Base-by-base conservation (phyloP, 1,284 basidiomycete species). In the Agaricales sp. region DNA sequence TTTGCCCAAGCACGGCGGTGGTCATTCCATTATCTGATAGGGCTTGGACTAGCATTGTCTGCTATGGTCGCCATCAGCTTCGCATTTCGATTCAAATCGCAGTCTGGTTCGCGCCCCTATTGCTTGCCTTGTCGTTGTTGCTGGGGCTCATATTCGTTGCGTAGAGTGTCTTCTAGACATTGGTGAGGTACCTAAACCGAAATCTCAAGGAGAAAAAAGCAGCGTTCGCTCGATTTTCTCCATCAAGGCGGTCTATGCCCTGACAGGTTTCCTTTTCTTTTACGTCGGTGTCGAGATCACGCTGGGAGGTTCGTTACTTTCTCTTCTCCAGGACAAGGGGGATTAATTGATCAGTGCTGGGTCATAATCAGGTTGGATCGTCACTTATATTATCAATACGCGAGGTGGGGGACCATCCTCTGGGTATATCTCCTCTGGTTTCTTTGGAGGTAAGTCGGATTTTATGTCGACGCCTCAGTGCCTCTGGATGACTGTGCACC, bases 211-310 rank as follows among this genome's bases (percentile, higher is more conserved):
- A 25, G 61, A 67, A 43, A 62, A 68, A 3, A 75, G 67, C 55
- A 70, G 71, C 24, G 77, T 80, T 64, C 66, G 66, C 22, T 74
- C 80, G 55, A 80, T 84, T 35, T 53, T 84, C 50, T 59, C 8
- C n/a, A 64, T 72, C 23, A 70, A 66, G 46, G 66, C 70, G 3
- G 77, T 84, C 0, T 78, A 83, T 55, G 61, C 75, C 23, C 62
- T 84, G 13, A 77, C 81, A 0, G 63, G 80, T 48, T 86, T 80
- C 58, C 68, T 76, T 20, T 64, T 82, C n/a, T 72, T 84, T 11
- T 84, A 84, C 57, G 79, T 84, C 39, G 82, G 82, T 3, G 70
- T 78, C 0, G 80, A 84, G 56, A 71, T 72, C 4, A 70, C 70
- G 1, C 60, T 73, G 19, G 71, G 70, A 45, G 69, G 67, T 67